These are phyloP conservation scores for Chlamydomonas eustigma DNA, from an alignment of 139 green algal genomes.

Conservation along the genomic window DNA sequence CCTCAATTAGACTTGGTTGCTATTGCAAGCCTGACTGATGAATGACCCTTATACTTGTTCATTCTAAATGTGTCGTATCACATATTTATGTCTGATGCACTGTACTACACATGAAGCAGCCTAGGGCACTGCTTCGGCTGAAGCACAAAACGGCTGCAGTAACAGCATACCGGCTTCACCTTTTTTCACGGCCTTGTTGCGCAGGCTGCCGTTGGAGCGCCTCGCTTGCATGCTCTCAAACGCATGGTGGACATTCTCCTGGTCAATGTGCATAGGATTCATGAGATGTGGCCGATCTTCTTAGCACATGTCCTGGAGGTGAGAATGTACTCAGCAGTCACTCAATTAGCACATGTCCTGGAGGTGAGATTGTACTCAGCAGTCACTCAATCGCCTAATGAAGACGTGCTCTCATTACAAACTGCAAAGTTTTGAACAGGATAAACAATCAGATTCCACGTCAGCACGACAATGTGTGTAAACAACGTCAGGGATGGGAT, in stretches of 20 bases:
- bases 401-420: too few relatives aligned
- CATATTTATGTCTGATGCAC: neutral
- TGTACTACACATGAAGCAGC: neutral
- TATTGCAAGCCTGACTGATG: too few relatives aligned
- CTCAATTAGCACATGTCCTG: slow-evolving; percentile 67
- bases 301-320: slow-evolving; percentile 70
- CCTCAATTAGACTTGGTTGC: too few relatives aligned
- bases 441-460: too few relatives aligned
- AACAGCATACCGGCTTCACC: too few relatives aligned
- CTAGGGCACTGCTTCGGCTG: neutral
- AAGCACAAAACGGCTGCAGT: too few relatives aligned
- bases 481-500: too few relatives aligned
- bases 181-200: neutral
- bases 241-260: slow-evolving; percentile 75
- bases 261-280: slow-evolving; percentile 55
- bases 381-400: slow-evolving; percentile 62
- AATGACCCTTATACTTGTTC: too few relatives aligned
- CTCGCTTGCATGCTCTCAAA: slow-evolving; percentile 54
- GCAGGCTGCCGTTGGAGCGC: neutral
- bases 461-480: too few relatives aligned
- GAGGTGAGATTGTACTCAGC: slow-evolving; percentile 67
- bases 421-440: too few relatives aligned
- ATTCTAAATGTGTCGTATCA: too few relatives aligned
- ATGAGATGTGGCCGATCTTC: slow-evolving; percentile 79
- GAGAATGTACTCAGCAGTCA: too few relatives aligned